These are phyloP conservation scores for Panus rudis DNA, from an alignment of 768 basidiomycete species.

Conservation along the genomic window DNA sequence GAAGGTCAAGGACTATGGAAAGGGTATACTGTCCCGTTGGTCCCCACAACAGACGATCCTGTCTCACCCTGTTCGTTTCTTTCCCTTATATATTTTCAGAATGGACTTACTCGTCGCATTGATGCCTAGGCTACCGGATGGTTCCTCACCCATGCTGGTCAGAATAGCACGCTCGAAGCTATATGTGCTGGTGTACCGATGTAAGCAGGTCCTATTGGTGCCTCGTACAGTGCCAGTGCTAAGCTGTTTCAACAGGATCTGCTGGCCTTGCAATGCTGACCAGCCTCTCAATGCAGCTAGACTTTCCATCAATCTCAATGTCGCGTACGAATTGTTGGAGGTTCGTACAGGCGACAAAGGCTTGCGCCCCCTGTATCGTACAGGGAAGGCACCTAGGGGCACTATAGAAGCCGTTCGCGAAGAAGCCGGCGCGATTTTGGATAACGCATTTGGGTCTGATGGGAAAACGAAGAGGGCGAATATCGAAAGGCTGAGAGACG, in stretches of 20 bases:
- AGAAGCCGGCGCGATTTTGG: constrained; percentile 15
- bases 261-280: constrained; percentile 21
- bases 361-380: constrained; percentile 11
- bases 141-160: constrained; percentile 21
- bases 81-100: too few species aligned
- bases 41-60: constrained; percentile 21
- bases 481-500: constrained; percentile 4
- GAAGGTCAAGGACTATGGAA: constrained; percentile 10
- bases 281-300: constrained; percentile 16
- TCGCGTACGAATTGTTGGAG: constrained; percentile 17
- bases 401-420: constrained; percentile 16
- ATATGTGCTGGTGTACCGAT: constrained; percentile 17
- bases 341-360: constrained; percentile 16
- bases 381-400: constrained; percentile 12
- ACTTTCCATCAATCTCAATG: constrained; percentile 9
- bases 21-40: constrained; percentile 18
- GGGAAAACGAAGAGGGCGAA: constrained; percentile 19
- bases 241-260: constrained; percentile 13
- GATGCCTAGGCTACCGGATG: constrained; percentile 15
- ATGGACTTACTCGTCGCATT: too few species aligned
- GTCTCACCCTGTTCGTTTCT: constrained; percentile 16
- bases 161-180: constrained; percentile 19
- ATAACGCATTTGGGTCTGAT: constrained; percentile 17
- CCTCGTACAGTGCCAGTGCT: background rate
- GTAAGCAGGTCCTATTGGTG: constrained; percentile 2